A percentile compares a stretch with the other conserved stretches of the same genome.
Evolutionary conservation across 2,329 filamentous ascomycete genomes (phyloP).

Genomic region (Colletotrichum plurivorum): DNA sequence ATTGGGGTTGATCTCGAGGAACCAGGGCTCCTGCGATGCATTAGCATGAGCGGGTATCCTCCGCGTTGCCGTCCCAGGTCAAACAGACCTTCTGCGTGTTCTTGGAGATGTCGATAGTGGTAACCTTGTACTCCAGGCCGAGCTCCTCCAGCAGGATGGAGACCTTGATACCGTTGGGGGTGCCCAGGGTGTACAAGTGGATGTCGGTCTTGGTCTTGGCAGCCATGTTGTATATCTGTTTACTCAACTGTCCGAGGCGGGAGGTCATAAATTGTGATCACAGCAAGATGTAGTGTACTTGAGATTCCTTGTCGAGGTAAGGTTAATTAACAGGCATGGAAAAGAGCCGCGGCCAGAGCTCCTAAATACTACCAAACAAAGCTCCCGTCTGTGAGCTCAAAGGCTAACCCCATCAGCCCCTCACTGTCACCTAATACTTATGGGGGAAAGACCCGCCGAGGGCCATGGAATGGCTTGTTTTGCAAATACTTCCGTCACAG

Average conservation of each 20-base stretch:
- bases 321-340: background rate
- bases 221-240: slow-evolving; percentile 55
- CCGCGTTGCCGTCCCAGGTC: background rate
- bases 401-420: slow-evolving; percentile 17
- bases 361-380: slow-evolving; percentile 25
- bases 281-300: background rate
- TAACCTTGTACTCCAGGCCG: slow-evolving; percentile 81
- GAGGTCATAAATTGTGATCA: slow-evolving; percentile 26
- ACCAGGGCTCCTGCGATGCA: slow-evolving; percentile 75
- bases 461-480: slow-evolving; percentile 3
- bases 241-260: slow-evolving; percentile 25
- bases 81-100: slow-evolving; percentile 57
- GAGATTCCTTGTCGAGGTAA: background rate
- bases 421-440: slow-evolving; percentile 26
- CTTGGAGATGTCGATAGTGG: slow-evolving; percentile 78
- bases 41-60: background rate
- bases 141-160: slow-evolving; percentile 91
- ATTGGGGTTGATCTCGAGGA: slow-evolving; percentile 92
- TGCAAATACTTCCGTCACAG: slow-evolving; percentile 32
- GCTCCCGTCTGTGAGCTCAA: background rate
- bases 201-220: slow-evolving; percentile 70
- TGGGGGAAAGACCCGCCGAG: slow-evolving; percentile 11
- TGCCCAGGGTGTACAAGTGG: slow-evolving; percentile 85
- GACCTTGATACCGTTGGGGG: slow-evolving; percentile 92
- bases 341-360: slow-evolving; percentile 2